phyloP scores from a whole-genome alignment of 345 rosid genomes.

The Garcia nutans region DNA sequence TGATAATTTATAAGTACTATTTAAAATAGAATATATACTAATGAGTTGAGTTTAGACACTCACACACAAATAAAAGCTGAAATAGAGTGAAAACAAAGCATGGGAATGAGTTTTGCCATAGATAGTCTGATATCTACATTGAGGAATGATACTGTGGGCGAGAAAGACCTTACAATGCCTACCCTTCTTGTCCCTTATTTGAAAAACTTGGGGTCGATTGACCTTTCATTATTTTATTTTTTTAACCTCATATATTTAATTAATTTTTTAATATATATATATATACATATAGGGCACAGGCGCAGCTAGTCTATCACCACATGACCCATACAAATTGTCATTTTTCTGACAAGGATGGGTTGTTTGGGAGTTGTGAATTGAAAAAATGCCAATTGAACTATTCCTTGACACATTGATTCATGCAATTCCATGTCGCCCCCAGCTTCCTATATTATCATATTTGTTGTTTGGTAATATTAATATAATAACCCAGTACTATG shows the following conservation, averaged over 20 bases:
- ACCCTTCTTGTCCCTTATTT: background rate
- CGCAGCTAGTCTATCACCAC: background rate
- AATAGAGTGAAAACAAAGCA: background rate
- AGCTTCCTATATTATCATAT: no score
- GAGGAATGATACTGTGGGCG: background rate
- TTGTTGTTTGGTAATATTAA: no score
- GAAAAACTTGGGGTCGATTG: background rate
- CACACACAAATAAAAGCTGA: no score
- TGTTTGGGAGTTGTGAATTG: background rate
- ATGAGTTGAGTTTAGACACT: no score
- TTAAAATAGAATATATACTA: no score
- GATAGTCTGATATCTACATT: background rate
- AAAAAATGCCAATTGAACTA: background rate
- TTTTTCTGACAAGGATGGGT: background rate
- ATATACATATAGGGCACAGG: background rate
- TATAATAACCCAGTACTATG: no score
- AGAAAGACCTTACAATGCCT: constrained; percentile 10
- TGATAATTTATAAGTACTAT: no score
- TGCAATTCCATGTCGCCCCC: no score
- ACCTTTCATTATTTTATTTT: background rate
- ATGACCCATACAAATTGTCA: background rate
- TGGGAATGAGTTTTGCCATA: background rate
- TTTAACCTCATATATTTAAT: no score
- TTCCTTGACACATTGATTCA: no score
- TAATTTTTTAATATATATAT: no score